Percentiles rank a stretch among this genome's conserved stretches.
Evolutionary conservation across 2,329 filamentous ascomycete genomes (phyloP).

Genomic region (Claviceps lovelessii): DNA sequence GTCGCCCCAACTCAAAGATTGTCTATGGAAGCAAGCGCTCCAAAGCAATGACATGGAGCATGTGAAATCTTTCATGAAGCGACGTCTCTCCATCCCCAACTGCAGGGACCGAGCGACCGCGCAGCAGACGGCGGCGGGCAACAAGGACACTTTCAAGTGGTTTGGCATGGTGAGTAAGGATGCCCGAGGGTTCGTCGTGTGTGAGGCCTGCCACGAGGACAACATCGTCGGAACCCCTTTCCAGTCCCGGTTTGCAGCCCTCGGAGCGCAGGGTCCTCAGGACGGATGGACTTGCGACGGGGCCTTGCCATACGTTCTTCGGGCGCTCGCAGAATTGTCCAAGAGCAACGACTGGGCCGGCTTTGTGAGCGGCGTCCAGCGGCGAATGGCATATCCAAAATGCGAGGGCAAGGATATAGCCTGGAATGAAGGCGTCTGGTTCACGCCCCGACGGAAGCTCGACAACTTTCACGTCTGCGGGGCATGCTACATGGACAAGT

Average conservation of each 20-base stretch:
- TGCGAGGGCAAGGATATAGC: constrained; percentile 17
- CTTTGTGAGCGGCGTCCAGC: constrained; percentile 13
- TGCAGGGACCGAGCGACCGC: constrained; percentile 16
- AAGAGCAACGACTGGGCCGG: constrained; percentile 16
- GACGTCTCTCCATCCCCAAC: constrained; percentile 11
- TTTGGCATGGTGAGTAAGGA: constrained; percentile 15
- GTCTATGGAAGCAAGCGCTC: constrained; percentile 20
- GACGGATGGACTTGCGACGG: constrained; percentile 22
- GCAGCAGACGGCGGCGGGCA: background rate
- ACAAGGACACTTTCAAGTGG: constrained; percentile 18
- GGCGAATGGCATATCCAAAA: constrained; percentile 11
- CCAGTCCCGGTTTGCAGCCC: constrained; percentile 16
- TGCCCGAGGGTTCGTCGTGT: constrained; percentile 20
- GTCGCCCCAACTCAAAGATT: constrained; percentile 18
- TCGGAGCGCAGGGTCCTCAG: constrained; percentile 11
- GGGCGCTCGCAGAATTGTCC: constrained; percentile 9
- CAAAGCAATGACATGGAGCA: constrained; percentile 12
- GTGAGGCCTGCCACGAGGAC: constrained; percentile 25
- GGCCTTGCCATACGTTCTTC: constrained; percentile 13
- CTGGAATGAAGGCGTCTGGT: constrained; percentile 15
- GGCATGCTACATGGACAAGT: constrained; percentile 21
- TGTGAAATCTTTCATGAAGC: constrained; percentile 16
- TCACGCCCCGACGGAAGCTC: constrained; percentile 11
- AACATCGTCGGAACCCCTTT: constrained; percentile 15
- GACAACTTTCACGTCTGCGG: constrained; percentile 18